Base-by-base conservation (phyloP, 1,284 basidiomycete species). In the Tremellales sp. region DNA sequence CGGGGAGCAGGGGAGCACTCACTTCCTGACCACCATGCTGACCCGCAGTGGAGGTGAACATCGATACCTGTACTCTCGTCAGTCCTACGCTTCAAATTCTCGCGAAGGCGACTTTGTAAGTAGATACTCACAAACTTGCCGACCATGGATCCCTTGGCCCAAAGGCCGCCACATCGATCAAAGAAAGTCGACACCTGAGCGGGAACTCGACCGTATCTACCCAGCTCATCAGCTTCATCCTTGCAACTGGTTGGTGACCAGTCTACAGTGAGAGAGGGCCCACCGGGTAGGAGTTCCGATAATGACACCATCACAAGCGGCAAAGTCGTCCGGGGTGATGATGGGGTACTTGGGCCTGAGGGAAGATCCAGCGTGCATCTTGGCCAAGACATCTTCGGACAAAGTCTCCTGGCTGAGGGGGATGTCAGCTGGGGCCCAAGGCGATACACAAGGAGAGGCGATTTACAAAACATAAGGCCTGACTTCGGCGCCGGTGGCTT, bases 351-450 rank as follows among this genome's bases (percentile, higher is more conserved):
- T 75, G 53, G 82, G 68, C 52, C 72, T 70, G 51, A 74, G 69
- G 7, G 67, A 73, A 40, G 65, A 65, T 52, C 73, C 72, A 48
- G 87, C 90, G 75, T 85, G 74, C 82, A 96, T 83, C 75, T 84
- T 82, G 53, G 70, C 70, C 50, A 94, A 79, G 52, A 96, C 76
- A 23, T 89, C 86, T n/a, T 82, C 73, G 2, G 85, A 69, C 49
- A 94, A 84, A 7, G 89, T 96, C 78, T 97, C 92, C 48, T 84
- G 76, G 62, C 93, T 83, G 72, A 84, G 85, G 54, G 37, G 26
- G 2, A 19, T 22, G 40, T 22, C 24, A 15, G 29, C 45, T 11
- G 12, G n/a, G 17, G 24, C 41, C 36, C 5, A 31, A 24, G 35
- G 27, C 49, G 29, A 44, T n/a, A 21, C 25, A 22, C 31, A 26